Percentiles rank a stretch among this genome's conserved stretches.
Conservation (phyloP, 177 flowering plant genomes). For the Vitis hybrid region DNA sequence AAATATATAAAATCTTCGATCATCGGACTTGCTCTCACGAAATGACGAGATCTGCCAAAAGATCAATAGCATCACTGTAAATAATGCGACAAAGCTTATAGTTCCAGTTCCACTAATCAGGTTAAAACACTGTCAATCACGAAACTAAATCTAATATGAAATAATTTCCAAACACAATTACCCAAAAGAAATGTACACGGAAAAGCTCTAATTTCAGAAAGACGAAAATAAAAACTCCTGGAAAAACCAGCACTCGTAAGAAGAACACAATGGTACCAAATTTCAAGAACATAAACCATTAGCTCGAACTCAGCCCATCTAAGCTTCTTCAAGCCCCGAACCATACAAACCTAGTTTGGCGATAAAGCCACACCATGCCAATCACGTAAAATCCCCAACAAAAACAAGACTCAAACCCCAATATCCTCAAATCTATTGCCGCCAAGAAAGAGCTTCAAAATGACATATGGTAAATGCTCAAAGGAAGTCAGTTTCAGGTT, state of each 20-base stretch:
- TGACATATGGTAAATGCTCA: neutral
- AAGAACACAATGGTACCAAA: too few relatives aligned
- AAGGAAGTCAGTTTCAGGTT: neutral
- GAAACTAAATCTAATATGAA: too few relatives aligned
- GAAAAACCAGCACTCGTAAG: too few relatives aligned
- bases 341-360: neutral
- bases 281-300: too few relatives aligned
- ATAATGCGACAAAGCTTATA: neutral
- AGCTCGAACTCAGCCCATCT: too few relatives aligned
- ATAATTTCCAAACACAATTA: neutral
- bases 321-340: neutral
- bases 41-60: constrained; percentile 67
- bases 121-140: too few relatives aligned
- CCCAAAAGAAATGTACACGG: neutral
- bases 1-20: constrained; percentile 77
- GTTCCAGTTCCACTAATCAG: too few relatives aligned
- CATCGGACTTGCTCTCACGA: constrained; percentile 89
- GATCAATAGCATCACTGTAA: neutral
- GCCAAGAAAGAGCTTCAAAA: neutral
- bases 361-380: neutral
- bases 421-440: neutral
- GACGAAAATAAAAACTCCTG: neutral
- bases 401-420: neutral
- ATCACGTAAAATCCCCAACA: neutral
- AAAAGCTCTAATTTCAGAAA: neutral